Evolutionary conservation across 306 rosid species (phyloP).

Genomic region (Trifolium subterraneum): DNA sequence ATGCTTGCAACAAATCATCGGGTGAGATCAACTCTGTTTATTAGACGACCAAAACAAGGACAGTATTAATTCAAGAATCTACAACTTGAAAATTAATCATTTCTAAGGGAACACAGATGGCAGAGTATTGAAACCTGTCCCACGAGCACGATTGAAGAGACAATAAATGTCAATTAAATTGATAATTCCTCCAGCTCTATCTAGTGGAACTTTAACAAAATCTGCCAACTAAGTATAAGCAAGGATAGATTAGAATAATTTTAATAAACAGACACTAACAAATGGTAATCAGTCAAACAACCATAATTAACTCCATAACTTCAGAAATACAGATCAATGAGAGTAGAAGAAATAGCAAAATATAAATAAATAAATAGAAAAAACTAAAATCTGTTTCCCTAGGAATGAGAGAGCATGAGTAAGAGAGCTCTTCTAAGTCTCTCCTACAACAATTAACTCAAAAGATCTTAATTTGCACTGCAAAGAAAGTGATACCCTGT

Average conservation of each 20-base stretch:
- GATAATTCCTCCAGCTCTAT: slow-evolving; percentile 90
- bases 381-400: background rate
- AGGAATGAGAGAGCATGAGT: slow-evolving; percentile 2
- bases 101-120: slow-evolving; percentile 26
- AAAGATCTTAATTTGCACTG: slow-evolving; percentile 16
- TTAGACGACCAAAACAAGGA: slow-evolving; percentile 41
- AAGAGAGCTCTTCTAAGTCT: slow-evolving; percentile 10
- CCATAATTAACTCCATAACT: slow-evolving; percentile 27
- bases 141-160: slow-evolving; percentile 96
- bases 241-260: slow-evolving; percentile 38
- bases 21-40: slow-evolving; percentile 93
- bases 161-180: slow-evolving; percentile 91
- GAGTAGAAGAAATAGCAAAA: slow-evolving; percentile 19
- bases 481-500: slow-evolving; percentile 17
- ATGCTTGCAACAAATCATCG: slow-evolving; percentile 93
- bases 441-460: slow-evolving; percentile 34
- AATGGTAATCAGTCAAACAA: slow-evolving; percentile 30
- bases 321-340: slow-evolving; percentile 9
- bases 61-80: slow-evolving; percentile 22
- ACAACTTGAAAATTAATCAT: slow-evolving; percentile 28
- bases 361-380: background rate
- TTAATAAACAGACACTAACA: slow-evolving; percentile 21
- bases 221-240: slow-evolving; percentile 79
- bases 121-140: slow-evolving; percentile 72
- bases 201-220: slow-evolving; percentile 87